phyloP scores from a whole-genome alignment of 495 filamentous ascomycete species.

The Sphaerosporella brunnea region DNA sequence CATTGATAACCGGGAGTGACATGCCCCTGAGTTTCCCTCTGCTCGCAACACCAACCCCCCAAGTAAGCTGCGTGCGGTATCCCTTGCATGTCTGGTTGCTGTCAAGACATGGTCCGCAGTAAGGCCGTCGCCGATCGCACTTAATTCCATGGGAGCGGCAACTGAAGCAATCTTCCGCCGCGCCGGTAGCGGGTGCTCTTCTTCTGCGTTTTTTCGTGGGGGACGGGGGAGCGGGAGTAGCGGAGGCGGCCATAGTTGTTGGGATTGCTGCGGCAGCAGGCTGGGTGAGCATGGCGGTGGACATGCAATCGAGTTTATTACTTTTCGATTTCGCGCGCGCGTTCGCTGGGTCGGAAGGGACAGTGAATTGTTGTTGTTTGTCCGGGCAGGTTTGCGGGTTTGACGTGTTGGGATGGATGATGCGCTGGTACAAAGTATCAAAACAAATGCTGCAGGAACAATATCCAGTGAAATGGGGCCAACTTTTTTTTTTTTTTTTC shows the following conservation, averaged over 20 bases:
- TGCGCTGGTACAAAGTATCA: neutral
- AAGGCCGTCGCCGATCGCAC: slow-evolving; percentile 84
- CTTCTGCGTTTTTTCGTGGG: slow-evolving; percentile 51
- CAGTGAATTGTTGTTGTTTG: too few relatives aligned
- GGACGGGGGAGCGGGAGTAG: slow-evolving; percentile 16
- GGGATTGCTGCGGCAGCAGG: slow-evolving; percentile 18
- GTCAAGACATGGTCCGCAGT: slow-evolving; percentile 89
- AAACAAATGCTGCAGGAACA: neutral
- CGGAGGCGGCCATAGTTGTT: slow-evolving; percentile 9
- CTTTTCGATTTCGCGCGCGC: too few relatives aligned
- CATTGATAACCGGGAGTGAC: slow-evolving; percentile 49
- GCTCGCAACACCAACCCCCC: slow-evolving; percentile 93
- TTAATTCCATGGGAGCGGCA: slow-evolving; percentile 65
- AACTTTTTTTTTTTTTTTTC: neutral
- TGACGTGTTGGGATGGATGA: neutral
- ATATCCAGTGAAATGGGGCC: neutral
- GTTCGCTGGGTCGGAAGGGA: too few relatives aligned
- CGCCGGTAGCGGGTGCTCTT: slow-evolving; percentile 73
- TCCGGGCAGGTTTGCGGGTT: neutral
- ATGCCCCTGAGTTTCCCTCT: slow-evolving; percentile 85
- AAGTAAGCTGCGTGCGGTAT: slow-evolving; percentile 93
- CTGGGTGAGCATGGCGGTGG: slow-evolving; percentile 23
- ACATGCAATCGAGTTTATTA: slow-evolving; percentile 15
- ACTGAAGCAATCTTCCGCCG: slow-evolving; percentile 88
- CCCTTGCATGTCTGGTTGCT: slow-evolving; percentile 84